Evolutionary conservation across 2,329 filamentous ascomycete species (phyloP).

Genomic region (Talaromyces sp.): DNA sequence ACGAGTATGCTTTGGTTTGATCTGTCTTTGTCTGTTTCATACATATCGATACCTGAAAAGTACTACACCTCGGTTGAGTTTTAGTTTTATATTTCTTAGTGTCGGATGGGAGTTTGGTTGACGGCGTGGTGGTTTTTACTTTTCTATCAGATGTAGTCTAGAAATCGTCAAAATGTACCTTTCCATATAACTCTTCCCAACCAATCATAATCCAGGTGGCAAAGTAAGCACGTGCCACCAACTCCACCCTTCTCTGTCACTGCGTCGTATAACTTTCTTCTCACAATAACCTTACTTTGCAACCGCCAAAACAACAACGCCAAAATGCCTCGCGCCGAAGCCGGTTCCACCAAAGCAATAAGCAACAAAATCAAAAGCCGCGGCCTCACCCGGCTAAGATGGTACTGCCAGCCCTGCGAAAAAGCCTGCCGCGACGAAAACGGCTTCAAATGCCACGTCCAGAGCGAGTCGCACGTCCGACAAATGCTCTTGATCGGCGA

Average conservation of each 20-base stretch:
- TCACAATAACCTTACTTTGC: background rate
- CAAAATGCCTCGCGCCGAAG: conserved; percentile 88
- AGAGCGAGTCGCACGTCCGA: conserved; percentile 83
- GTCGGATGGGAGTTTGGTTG: conserved; percentile 7
- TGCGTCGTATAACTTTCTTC: background rate
- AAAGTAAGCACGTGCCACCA: conserved; percentile 1
- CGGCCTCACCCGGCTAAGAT: conserved; percentile 72
- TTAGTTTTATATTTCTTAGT: background rate
- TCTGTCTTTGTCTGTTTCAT: background rate
- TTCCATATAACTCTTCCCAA: background rate
- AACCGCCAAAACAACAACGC: background rate
- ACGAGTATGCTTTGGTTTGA: conserved; percentile 49
- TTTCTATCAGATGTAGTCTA: background rate
- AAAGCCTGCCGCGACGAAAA: conserved; percentile 80
- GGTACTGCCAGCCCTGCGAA: conserved; percentile 75
- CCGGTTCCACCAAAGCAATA: conserved; percentile 85
- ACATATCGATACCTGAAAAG: conserved; percentile 7
- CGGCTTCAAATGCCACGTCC: conserved; percentile 82
- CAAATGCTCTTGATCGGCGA: conserved; percentile 85
- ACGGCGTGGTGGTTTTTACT: background rate
- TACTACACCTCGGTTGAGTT: background rate
- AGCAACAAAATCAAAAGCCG: conserved; percentile 83
- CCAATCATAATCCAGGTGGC: conserved; percentile 10
- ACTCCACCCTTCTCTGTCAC: background rate
- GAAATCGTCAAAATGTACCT: background rate